Base-by-base conservation (phyloP, 176 grass and related monocot genomes). In the Phoenix roebelenii region DNA sequence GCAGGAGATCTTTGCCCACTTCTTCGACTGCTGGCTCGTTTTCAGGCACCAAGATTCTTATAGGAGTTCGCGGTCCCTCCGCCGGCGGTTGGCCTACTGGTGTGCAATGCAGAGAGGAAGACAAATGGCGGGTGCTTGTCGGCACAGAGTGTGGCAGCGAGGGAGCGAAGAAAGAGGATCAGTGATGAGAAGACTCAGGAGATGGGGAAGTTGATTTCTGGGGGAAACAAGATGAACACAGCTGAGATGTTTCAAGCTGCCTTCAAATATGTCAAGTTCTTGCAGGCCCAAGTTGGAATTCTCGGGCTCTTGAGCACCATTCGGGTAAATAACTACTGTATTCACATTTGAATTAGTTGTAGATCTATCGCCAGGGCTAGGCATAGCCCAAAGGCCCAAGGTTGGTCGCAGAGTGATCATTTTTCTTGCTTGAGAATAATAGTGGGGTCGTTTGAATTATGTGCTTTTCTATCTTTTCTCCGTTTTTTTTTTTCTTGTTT, bases 211-310 rank as follows among this genome's bases (percentile, higher is more conserved):
- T 64, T 95, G 52, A 83, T 95, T 55, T 86, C 90, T 29, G 85
- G 90, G 0, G 86, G 63, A 2, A 52, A 69, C 49, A 80, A 39
- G 68, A 53, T 90, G 57, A 95, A 86, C 80, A 95, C 86, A 14
- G 90, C 86, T 49, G 83, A 87, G 53, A 95, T 95, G 90, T 81
- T 87, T 55, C 67, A 84, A 16, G 79, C 66, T 44, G 82, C 76
- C 51, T 63, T 15, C 17, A 78, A 81, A 51, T 76, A 95, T 78
- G 70, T 95, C 15, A 87, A 74, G 71, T 77, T 95, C 66, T 66
- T 90, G 57, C 80, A 84, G 70, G 90, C 90, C 18, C 90, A 90
- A 62, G 70, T 87, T 54, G 80, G 83, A 30, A 28, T 95, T 24
- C 86, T 95, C 62, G 55, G 70, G 5, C 79, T 95, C 54, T 68